Percentiles rank a stretch among this genome's conserved stretches.
phyloP scores from a whole-genome alignment of 202 grass and related monocot species.

The Alloteropsis angusta region DNA sequence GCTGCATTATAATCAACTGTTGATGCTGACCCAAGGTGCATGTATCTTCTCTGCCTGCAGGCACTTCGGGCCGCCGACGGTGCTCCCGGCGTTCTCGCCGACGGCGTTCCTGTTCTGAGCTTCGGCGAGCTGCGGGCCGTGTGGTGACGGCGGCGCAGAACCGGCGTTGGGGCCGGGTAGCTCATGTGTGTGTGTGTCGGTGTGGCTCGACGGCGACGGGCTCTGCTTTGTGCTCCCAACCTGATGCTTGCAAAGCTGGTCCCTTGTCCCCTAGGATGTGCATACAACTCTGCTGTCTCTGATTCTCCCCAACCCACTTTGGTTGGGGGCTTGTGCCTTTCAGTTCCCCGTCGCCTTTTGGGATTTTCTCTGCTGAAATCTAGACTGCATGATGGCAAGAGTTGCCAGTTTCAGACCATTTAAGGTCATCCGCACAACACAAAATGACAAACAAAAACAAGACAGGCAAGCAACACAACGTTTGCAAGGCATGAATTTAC shows the following conservation, averaged over 20 bases:
- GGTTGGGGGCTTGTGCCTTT: background rate
- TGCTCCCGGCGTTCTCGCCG: constrained; percentile 62
- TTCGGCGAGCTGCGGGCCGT: background rate
- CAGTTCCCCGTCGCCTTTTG: background rate
- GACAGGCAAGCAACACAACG: no score
- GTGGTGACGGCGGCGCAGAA: background rate
- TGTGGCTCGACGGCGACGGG: background rate
- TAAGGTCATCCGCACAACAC: background rate
- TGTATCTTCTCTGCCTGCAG: constrained; percentile 28
- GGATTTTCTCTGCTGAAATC: background rate
- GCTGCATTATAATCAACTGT: background rate
- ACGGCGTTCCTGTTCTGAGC: constrained; percentile 75
- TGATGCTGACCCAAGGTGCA: background rate
- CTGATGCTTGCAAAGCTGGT: constrained; percentile 11
- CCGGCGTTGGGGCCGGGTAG: background rate
- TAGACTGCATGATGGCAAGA: background rate
- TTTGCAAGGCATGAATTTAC: background rate
- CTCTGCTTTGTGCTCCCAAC: background rate
- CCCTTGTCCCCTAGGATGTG: background rate
- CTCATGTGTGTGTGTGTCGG: background rate
- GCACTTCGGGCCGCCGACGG: constrained; percentile 33
- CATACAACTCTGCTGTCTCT: background rate
- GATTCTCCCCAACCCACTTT: background rate
- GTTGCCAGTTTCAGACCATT: background rate
- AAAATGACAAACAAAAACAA: background rate